Evolutionary conservation across 106 monocot genomes (phyloP).

Genomic region (Phalaenopsis equestris): DNA sequence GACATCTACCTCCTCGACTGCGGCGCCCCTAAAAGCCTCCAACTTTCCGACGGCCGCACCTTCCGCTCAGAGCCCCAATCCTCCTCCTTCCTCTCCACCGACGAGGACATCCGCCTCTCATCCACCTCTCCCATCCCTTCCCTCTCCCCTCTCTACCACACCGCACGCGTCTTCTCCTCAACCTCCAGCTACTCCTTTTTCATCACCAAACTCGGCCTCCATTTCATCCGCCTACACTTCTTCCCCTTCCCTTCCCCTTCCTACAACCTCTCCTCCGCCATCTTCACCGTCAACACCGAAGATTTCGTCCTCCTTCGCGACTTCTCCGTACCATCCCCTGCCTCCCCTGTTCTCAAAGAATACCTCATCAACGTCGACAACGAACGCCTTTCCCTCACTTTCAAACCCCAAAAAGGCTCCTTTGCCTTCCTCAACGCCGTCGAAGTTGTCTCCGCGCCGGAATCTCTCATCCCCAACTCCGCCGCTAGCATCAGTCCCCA

Average conservation of each 20-base stretch:
- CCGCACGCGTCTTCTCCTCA: slow-evolving; percentile 48
- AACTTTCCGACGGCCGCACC: slow-evolving; percentile 19
- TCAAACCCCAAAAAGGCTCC: slow-evolving; percentile 40
- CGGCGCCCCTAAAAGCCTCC: slow-evolving; percentile 27
- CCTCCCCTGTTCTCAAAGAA: slow-evolving; percentile 46
- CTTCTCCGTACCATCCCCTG: slow-evolving; percentile 25
- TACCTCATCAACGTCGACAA: slow-evolving; percentile 37
- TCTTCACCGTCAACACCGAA: slow-evolving; percentile 59
- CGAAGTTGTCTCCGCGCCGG: slow-evolving; percentile 44
- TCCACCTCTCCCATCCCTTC: slow-evolving; percentile 7
- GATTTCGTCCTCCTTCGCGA: slow-evolving; percentile 58
- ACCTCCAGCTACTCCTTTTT: slow-evolving; percentile 62
- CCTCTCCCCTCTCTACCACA: slow-evolving; percentile 27
- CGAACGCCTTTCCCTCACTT: slow-evolving; percentile 31
- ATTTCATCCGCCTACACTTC: slow-evolving; percentile 71
- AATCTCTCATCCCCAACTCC: slow-evolving; percentile 27
- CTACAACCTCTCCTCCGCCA: slow-evolving; percentile 59
- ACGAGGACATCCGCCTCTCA: slow-evolving; percentile 49
- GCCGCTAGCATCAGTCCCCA: slow-evolving; percentile 13
- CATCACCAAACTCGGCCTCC: slow-evolving; percentile 53
- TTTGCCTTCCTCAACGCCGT: slow-evolving; percentile 57
- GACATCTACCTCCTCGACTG: slow-evolving; percentile 71
- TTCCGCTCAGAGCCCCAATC: neutral
- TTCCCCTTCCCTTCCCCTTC: slow-evolving; percentile 30
- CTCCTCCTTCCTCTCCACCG: slow-evolving; percentile 39